A percentile compares a stretch with the other conserved stretches of the same genome.
These are phyloP conservation scores for Cystoisospora suis DNA, from an alignment of 169 alveolate genomes.

Conservation along the genomic window DNA sequence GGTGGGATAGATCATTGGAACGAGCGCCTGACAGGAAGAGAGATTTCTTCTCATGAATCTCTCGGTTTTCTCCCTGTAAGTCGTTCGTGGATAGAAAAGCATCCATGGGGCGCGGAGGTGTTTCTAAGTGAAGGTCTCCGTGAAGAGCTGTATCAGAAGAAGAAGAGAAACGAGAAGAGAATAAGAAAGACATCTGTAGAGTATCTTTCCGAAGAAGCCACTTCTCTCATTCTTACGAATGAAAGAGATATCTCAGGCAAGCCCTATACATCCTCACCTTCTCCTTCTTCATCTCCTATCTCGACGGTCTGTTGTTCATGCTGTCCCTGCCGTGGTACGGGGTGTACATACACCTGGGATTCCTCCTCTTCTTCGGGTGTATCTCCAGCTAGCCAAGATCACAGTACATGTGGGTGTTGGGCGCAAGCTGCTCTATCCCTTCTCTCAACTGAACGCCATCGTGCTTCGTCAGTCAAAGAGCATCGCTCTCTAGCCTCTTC, in stretches of 20 bases:
- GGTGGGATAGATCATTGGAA: no score
- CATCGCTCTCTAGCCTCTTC: no score
- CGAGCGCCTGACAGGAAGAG: no score
- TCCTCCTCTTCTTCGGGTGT: no score
- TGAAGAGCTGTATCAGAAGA: neutral
- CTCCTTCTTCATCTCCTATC: neutral
- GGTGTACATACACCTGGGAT: neutral
- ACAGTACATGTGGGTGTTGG: no score
- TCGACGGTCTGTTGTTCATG: neutral
- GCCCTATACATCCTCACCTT: neutral
- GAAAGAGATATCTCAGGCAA: no score
- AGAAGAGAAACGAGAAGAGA: neutral
- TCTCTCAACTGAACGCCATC: no score
- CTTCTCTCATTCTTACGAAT: neutral
- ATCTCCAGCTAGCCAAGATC: no score
- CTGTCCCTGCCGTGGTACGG: conserved; percentile 1
- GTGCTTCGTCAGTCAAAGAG: no score
- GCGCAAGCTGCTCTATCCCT: no score
- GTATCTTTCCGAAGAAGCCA: neutral
- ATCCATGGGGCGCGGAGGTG: conserved; percentile 13
- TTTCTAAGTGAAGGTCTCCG: neutral
- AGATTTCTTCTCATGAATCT: no score
- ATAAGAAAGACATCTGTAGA: neutral
- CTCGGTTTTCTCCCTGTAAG: neutral
- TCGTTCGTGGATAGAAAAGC: neutral